Conservation (phyloP, 208 protist species). For the Porcisia deanei region DNA sequence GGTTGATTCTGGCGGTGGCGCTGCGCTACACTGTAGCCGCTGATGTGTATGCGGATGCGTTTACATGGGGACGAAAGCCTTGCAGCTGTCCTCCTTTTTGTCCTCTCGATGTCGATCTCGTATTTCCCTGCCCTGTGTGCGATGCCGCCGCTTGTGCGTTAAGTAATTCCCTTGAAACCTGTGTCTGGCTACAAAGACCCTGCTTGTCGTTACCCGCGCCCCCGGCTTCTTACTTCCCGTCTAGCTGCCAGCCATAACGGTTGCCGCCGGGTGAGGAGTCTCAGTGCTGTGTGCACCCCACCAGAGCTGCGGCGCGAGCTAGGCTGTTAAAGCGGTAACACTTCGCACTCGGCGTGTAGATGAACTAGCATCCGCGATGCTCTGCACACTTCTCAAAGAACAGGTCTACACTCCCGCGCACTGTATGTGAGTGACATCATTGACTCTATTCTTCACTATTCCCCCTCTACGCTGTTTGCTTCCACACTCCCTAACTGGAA, state of each 20-base stretch:
- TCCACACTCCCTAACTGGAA: no score
- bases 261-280: neutral
- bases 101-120: neutral
- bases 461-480: neutral
- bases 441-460: no score
- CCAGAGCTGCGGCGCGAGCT: neutral
- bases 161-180: neutral
- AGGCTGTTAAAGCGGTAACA: no score
- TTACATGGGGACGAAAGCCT: neutral
- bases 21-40: neutral
- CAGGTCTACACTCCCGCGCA: neutral
- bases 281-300: neutral
- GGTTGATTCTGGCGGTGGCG: neutral
- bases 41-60: neutral
- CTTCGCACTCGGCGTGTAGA: no score
- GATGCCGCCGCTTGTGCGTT: neutral
- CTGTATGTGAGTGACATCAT: no score
- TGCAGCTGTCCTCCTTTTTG: neutral
- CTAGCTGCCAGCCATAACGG: neutral
- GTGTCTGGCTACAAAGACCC: neutral
- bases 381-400: neutral
- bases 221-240: neutral
- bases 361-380: neutral
- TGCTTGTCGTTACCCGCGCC: neutral
- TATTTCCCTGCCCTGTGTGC: neutral